phyloP scores from a whole-genome alignment of 208 protist genomes.

The Wallacemonas rigidus region DNA sequence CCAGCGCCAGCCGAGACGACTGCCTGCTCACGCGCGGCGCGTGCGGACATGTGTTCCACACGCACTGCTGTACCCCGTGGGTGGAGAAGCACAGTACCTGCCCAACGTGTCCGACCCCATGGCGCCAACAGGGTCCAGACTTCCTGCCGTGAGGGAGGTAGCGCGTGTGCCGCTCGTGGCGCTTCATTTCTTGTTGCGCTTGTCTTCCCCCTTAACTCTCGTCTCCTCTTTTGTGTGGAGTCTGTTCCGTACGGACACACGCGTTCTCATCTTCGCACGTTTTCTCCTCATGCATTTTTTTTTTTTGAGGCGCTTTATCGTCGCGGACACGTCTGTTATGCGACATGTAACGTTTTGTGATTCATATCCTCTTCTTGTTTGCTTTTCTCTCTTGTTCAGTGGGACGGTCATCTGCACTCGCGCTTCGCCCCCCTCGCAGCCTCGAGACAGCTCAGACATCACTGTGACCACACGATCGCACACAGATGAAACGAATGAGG shows the following conservation, averaged over 20 bases:
- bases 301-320: not conserved
- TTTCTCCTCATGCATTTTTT: not conserved
- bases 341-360: not conserved
- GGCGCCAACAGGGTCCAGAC: conserved; percentile 22
- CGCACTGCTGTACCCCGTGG: conserved; percentile 55
- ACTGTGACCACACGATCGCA: too few relatives aligned
- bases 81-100: conserved; percentile 24
- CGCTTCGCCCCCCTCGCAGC: too few relatives aligned
- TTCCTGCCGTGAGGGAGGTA: not conserved
- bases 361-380: not conserved
- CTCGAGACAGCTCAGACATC: too few relatives aligned
- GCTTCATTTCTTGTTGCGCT: too few relatives aligned
- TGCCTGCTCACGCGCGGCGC: conserved; percentile 29
- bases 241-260: too few relatives aligned
- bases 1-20: not conserved
- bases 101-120: conserved; percentile 24
- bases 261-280: too few relatives aligned
- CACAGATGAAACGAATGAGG: too few relatives aligned
- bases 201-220: too few relatives aligned
- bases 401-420: too few relatives aligned
- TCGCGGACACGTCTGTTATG: not conserved
- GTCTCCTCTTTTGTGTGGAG: too few relatives aligned
- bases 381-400: too few relatives aligned
- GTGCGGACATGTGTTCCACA: conserved; percentile 56
- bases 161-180: not conserved